Evolutionary conservation across 495 filamentous ascomycete species (phyloP).

Genomic region (Tuber indicum): DNA sequence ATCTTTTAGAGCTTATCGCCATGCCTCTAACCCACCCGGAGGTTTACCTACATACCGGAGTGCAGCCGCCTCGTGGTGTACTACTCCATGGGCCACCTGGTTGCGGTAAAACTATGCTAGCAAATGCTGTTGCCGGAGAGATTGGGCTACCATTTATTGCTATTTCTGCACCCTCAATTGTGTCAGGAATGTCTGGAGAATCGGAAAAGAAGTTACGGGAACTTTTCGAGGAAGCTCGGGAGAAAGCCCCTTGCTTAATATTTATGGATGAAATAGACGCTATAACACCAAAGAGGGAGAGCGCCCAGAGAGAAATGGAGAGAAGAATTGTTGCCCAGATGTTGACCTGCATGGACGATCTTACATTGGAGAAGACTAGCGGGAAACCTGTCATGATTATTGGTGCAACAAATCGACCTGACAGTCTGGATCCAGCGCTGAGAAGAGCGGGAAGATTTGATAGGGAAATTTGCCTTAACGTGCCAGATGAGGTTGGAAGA

Average conservation of each 20-base stretch:
- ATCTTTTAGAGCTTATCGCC: conserved; percentile 73
- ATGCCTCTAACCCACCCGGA: conserved; percentile 65
- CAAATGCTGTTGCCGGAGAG: conserved; percentile 80
- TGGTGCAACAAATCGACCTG: conserved; percentile 87
- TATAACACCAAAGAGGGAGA: conserved; percentile 90
- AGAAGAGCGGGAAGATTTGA: conserved; percentile 82
- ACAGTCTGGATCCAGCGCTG: conserved; percentile 80
- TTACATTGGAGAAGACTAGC: conserved; percentile 71
- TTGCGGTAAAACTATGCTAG: conserved; percentile 92
- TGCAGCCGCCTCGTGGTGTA: conserved; percentile 78
- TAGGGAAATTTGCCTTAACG: conserved; percentile 90
- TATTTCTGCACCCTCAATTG: conserved; percentile 79
- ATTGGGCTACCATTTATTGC: conserved; percentile 81
- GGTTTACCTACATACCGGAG: conserved; percentile 57
- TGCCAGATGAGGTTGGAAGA: conserved; percentile 75
- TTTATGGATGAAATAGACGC: conserved; percentile 97
- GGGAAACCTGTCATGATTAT: conserved; percentile 90
- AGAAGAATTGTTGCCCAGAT: conserved; percentile 92
- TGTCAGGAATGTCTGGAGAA: conserved; percentile 93
- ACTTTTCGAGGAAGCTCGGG: conserved; percentile 81
- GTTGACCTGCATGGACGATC: conserved; percentile 69
- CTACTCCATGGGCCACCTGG: conserved; percentile 88
- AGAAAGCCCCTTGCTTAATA: conserved; percentile 80
- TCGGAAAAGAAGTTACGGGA: conserved; percentile 92
- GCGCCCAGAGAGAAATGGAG: conserved; percentile 94